Base-by-base conservation (phyloP, 345 rosid genomes). In the Corymbia maculata region DNA sequence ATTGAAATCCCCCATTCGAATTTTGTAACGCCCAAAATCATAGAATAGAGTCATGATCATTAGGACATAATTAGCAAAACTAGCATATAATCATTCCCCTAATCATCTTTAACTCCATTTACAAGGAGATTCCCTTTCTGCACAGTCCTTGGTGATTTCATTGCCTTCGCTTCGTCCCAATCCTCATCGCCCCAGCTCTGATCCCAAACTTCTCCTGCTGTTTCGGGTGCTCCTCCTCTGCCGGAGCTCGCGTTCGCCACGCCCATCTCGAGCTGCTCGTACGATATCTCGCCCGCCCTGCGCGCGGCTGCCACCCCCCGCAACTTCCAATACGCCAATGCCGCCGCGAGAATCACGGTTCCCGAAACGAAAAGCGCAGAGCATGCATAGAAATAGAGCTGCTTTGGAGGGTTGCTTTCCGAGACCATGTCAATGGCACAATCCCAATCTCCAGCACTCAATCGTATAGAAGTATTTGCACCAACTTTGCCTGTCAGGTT, bases 121-220 rank as follows among this genome's bases (percentile, higher is more conserved):
- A 17, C 47, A 9, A 2, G 13, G 82, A 75, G 49, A 19, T 36
- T 36, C 47, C 8, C 82, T 36, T 36, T 75, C 19, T 9, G 82
- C 26, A 2, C 49, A 52, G 4, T 61, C 80, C 44, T 89, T 87
- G 88, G 79, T 59, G 90, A 79, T 36, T 86, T 47, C 85, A 24
- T 90, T 57, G 86, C 90, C 51, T 87, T 10, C 79, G 9, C 51
- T 52, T 88, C 91, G 44, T 84, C 93, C 91, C 90, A 89, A 2
- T 51, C 89, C 79, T 88, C 89, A 82, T 36, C 82, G 26, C 45
- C 89, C 90, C 93, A 89, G 51, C 21, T 87, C 52, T 85, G 50
- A 87, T 90, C 90, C 91, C 91, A 90, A 5, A 55, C 91, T 52
- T 32, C 70, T 88, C 80, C 89, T 85, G 88, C 91, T 85, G 53